These are phyloP conservation scores for Xerocomellus chrysenteron DNA, from an alignment of 768 basidiomycete genomes.

Conservation along the genomic window DNA sequence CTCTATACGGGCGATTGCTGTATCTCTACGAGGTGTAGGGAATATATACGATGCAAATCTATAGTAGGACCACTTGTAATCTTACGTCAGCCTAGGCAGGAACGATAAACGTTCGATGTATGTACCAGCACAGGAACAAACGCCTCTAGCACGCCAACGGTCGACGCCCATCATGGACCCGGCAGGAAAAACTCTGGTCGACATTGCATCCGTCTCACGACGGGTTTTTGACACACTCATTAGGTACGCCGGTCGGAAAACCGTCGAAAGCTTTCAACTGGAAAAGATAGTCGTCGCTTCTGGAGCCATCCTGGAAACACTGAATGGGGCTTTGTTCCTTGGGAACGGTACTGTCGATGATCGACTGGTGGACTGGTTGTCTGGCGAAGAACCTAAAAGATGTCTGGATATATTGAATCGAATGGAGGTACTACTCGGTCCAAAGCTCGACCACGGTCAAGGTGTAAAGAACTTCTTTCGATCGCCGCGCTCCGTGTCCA, in stretches of 20 bases:
- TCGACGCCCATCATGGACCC: neutral
- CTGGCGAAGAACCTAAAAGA: neutral
- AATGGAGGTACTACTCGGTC: constrained; percentile 6
- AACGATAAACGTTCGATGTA: too few relatives aligned
- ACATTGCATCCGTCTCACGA: constrained; percentile 4
- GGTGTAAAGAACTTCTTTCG: neutral
- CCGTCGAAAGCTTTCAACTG: neutral
- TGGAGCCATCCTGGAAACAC: neutral
- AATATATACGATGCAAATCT: too few relatives aligned
- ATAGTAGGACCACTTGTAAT: too few relatives aligned
- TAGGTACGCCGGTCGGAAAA: neutral
- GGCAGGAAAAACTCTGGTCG: neutral
- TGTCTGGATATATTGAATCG: constrained; percentile 6
- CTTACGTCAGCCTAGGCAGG: too few relatives aligned
- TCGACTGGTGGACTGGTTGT: constrained; percentile 4
- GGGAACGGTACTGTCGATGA: neutral
- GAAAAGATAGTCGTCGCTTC: constrained; percentile 1
- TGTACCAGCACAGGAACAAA: too few relatives aligned
- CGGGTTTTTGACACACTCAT: neutral
- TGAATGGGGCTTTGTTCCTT: neutral
- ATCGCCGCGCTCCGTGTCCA: too few relatives aligned
- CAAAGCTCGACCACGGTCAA: neutral
- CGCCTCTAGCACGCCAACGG: too few relatives aligned
- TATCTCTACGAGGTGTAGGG: too few relatives aligned
- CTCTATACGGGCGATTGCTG: too few relatives aligned